Conservation (phyloP, 345 rosid species). For the Viola odorata region DNA sequence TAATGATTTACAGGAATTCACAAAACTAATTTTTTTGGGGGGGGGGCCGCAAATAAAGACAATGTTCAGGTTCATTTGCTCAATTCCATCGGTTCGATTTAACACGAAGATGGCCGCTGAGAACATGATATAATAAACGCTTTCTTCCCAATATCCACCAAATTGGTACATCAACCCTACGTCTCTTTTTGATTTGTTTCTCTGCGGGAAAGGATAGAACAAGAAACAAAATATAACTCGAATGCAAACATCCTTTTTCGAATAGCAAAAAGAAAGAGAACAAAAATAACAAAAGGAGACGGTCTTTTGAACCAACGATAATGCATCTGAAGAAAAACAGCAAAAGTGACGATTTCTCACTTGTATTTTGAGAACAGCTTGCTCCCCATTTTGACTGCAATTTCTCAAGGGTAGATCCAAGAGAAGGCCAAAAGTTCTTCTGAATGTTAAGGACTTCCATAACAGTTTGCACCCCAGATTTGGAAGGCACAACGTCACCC, state of each 20-base stretch:
- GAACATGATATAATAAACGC: slow-evolving; percentile 45
- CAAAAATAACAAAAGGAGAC: neutral
- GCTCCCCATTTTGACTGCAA: slow-evolving; percentile 56
- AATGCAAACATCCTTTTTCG: neutral
- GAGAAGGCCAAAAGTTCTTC: slow-evolving; percentile 69
- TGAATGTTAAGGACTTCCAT: slow-evolving; percentile 79
- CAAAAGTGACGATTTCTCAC: slow-evolving; percentile 37
- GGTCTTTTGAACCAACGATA: neutral
- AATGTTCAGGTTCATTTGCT: neutral
- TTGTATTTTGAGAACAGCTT: slow-evolving; percentile 32
- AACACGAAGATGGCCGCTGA: slow-evolving; percentile 36
- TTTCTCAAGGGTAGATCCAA: slow-evolving; percentile 31
- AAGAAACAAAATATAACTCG: neutral
- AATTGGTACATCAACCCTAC: slow-evolving; percentile 34
- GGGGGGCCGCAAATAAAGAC: neutral
- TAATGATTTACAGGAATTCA: slow-evolving; percentile 16
- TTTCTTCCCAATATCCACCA: slow-evolving; percentile 87
- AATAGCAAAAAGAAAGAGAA: neutral
- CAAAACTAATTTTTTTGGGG: too few relatives aligned
- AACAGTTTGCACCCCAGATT: slow-evolving; percentile 62
- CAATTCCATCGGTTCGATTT: slow-evolving; percentile 24
- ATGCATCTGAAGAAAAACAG: neutral
- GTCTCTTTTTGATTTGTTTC: slow-evolving; percentile 45
- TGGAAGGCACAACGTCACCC: slow-evolving; percentile 46
- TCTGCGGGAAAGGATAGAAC: slow-evolving; percentile 28